Conservation (phyloP, 2,329 filamentous ascomycete genomes). For the Talaromyces sp. region DNA sequence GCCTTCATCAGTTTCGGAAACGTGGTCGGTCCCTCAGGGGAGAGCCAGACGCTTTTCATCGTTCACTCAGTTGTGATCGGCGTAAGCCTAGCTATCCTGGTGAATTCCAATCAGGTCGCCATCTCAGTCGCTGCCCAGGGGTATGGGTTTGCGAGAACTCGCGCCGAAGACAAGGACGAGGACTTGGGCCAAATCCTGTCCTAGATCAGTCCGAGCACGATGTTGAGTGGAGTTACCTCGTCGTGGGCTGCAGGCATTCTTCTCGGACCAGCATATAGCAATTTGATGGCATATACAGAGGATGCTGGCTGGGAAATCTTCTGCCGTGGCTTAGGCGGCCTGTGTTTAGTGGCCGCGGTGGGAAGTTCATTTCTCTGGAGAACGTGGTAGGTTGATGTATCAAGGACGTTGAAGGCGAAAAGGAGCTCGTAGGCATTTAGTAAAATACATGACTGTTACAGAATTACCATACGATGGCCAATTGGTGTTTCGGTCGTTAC, state of each 20-base stretch:
- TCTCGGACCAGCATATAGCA: neutral
- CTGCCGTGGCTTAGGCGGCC: neutral
- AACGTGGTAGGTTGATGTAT: neutral
- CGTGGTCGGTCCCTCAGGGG: neutral
- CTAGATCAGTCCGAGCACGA: neutral
- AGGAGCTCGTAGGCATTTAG: neutral
- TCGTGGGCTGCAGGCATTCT: neutral
- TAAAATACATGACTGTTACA: neutral
- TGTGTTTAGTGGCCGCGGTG: neutral
- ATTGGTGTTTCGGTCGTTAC: no score
- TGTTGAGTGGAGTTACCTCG: neutral
- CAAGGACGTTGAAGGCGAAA: neutral
- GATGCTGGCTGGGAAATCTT: neutral
- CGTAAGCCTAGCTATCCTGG: neutral
- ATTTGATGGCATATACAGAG: neutral
- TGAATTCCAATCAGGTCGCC: neutral
- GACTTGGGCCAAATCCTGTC: neutral
- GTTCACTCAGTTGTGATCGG: neutral
- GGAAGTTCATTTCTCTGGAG: neutral
- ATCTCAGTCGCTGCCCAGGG: neutral
- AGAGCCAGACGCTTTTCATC: neutral
- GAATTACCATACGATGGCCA: no score
- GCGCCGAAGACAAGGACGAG: neutral
- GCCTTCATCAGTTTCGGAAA: neutral
- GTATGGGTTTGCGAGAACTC: neutral